Conservation (phyloP, 805 yeast genomes). For the Ogataea salicorniae region DNA sequence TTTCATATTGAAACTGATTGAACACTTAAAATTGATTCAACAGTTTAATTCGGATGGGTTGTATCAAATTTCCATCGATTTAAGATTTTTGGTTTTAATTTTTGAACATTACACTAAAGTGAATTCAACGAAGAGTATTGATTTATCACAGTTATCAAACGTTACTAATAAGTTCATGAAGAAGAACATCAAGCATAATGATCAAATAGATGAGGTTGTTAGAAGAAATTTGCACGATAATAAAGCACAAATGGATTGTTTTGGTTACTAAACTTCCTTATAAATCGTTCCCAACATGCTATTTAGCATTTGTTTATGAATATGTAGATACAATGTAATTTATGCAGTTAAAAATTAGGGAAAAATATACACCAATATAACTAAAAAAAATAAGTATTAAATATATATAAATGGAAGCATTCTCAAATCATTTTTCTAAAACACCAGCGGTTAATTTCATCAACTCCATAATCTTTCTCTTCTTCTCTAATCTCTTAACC, state of each 20-base stretch:
- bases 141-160: conserved; percentile 15
- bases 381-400: too few species aligned
- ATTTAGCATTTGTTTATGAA: too few species aligned
- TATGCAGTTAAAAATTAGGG: too few species aligned
- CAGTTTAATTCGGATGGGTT: conserved; percentile 22
- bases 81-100: conserved; percentile 17
- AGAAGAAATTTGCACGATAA: conserved; percentile 17
- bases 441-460: conserved; percentile 24
- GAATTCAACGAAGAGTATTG: conserved; percentile 11
- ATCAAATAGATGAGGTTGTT: conserved; percentile 16
- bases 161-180: conserved; percentile 18
- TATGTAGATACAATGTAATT: too few species aligned
- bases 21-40: conserved; percentile 16
- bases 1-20: conserved; percentile 21
- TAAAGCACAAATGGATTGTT: conserved; percentile 3
- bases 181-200: conserved; percentile 14
- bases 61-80: conserved; percentile 22
- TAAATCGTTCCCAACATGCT: neutral
- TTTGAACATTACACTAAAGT: conserved; percentile 19
- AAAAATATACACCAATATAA: too few species aligned
- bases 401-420: too few species aligned
- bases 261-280: neutral
- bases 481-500: conserved; percentile 2
- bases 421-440: conserved; percentile 8
- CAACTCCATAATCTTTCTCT: conserved; percentile 16